Evolutionary conservation across 768 basidiomycete species (phyloP).

Genomic region (Mycena haematopus): DNA sequence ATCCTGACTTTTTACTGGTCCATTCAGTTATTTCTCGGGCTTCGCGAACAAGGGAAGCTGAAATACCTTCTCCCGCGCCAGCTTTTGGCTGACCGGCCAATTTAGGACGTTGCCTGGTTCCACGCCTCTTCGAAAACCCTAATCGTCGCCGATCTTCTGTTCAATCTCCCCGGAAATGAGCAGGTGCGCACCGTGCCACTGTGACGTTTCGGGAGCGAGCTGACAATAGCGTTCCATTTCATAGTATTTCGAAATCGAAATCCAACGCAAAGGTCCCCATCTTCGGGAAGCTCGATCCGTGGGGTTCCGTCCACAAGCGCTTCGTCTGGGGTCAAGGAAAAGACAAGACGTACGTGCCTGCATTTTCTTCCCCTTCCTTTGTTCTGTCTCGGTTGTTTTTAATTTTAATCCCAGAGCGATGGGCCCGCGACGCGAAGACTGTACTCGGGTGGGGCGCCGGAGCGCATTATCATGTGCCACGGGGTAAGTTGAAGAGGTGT

Average conservation of each 20-base stretch:
- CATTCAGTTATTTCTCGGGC: conserved; percentile 65
- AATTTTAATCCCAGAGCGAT: conserved; percentile 56
- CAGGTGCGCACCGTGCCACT: conserved; percentile 50
- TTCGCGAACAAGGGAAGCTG: conserved; percentile 74
- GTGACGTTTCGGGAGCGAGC: too few species aligned
- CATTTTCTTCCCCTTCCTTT: background rate
- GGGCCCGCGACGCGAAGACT: conserved; percentile 66
- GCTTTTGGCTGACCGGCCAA: too few species aligned
- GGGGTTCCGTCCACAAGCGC: conserved; percentile 42
- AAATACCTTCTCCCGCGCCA: too few species aligned
- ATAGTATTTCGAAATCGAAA: conserved; percentile 50
- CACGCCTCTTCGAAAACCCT: conserved; percentile 53
- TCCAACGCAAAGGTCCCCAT: conserved; percentile 36
- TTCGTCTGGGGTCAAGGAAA: conserved; percentile 42
- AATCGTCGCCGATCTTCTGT: conserved; percentile 81
- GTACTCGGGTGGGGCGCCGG: conserved; percentile 76
- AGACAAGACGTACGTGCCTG: conserved; percentile 47
- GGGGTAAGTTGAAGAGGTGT: conserved; percentile 39
- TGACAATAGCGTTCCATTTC: too few species aligned
- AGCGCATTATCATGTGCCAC: conserved; percentile 78
- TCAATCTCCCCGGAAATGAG: conserved; percentile 82
- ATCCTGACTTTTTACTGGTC: background rate
- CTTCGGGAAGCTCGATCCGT: conserved; percentile 42
- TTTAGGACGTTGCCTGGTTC: conserved; percentile 86
- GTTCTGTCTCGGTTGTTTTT: conserved; percentile 1